These are phyloP conservation scores for Erysimum pusillum DNA, from an alignment of 441 rosid species.

Conservation along the genomic window DNA sequence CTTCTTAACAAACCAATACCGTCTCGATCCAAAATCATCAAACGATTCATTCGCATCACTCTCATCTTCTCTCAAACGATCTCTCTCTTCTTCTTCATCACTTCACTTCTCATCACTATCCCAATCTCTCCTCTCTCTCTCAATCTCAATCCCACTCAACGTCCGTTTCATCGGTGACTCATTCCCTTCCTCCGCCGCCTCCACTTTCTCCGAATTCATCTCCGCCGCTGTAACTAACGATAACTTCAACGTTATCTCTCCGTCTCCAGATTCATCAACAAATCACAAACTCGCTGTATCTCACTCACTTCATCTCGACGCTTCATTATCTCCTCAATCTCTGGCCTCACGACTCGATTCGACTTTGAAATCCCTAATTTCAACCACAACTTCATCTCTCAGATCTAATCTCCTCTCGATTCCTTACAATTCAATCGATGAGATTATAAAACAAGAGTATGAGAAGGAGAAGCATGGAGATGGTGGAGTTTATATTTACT, in stretches of 20 bases:
- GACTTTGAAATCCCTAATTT: slow-evolving; percentile 51
- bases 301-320: slow-evolving; percentile 76
- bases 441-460: slow-evolving; percentile 65
- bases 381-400: slow-evolving; percentile 62
- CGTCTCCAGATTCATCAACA: slow-evolving; percentile 48
- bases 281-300: slow-evolving; percentile 73
- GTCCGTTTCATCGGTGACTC: slow-evolving; percentile 79
- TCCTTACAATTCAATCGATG: slow-evolving; percentile 61
- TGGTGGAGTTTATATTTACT: slow-evolving; percentile 80
- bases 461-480: slow-evolving; percentile 72
- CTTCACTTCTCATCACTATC: slow-evolving; percentile 51
- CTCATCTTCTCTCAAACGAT: slow-evolving; percentile 64
- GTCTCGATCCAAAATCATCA: slow-evolving; percentile 64
- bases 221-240: slow-evolving; percentile 55
- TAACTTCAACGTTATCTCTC: slow-evolving; percentile 71
- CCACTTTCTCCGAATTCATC: slow-evolving; percentile 65
- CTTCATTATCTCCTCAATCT: slow-evolving; percentile 61
- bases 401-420: slow-evolving; percentile 70
- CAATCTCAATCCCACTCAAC: slow-evolving; percentile 72
- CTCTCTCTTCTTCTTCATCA: slow-evolving; percentile 55
- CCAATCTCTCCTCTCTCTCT: slow-evolving; percentile 65
- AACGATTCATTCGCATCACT: slow-evolving; percentile 74
- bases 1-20: slow-evolving; percentile 73
- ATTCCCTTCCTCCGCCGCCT: slow-evolving; percentile 67
- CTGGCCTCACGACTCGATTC: slow-evolving; percentile 68